Base-by-base conservation (phyloP, 2,329 filamentous ascomycete genomes). In the Arthroderma sp. region DNA sequence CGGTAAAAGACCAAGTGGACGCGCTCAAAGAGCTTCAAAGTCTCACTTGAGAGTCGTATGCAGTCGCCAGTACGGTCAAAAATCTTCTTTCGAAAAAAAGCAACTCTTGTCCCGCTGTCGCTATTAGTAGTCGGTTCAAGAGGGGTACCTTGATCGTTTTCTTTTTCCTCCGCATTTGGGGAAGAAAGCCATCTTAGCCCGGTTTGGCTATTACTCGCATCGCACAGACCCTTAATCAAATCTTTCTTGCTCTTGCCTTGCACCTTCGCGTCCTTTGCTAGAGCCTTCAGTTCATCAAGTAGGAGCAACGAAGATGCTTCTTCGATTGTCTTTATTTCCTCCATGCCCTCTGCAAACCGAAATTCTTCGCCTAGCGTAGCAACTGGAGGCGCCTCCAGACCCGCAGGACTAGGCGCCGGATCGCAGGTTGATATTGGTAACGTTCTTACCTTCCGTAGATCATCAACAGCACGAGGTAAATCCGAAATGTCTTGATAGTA, bases 1-100 rank as follows among this genome's bases (percentile, higher is more conserved):
- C 91, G 81, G 70, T 97, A 97, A 70, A 96, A 98, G 28, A 98
- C 90, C 1, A 98, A 75, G 72, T 97, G 93, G 0, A 97, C 90
- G 25, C 93, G 82, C 70, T 96, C 90, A 65, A 98, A 98, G 0
- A 98, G 79, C 65, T 84, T 88, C 61, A 90, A 80, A 0, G 85
- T 79, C 0, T 81, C 73, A 0, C 85, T 73, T 0, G 88, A 88
- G 11, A 98, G 80, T 38, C 91, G 80, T 60, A 97, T 85, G 62
- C 91, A 95, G 13, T 89, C 83, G 0, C 93, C 93, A 0, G 87
- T 87, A 58, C 84, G 83, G 31, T 79, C 78, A 63, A 91, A 72
- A 43, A 95, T 91, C 70, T 89, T 95, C 53, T 79, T 76, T 1
- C 89, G 73, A 63, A 91, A 93, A 69, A 93, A 82, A 7, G 77